Evolutionary conservation across 2,329 filamentous ascomycete genomes (phyloP).

Genomic region (Paraphoma sp.): DNA sequence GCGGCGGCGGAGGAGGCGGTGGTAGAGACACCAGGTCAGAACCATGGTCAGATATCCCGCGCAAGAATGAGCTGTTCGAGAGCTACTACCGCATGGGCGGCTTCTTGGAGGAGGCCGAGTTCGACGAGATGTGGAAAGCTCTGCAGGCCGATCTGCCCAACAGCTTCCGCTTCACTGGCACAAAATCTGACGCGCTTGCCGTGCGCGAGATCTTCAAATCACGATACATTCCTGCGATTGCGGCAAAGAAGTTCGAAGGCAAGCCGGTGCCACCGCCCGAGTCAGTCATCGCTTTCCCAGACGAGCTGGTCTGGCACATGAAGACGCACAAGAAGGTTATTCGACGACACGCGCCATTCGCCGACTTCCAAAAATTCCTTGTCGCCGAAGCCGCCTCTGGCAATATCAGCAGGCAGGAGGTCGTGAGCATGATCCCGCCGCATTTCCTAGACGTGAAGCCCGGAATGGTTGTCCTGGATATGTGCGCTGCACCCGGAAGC

Average conservation of each 20-base stretch:
- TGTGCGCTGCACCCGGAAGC: conserved; percentile 96
- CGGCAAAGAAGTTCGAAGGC: conserved; percentile 82
- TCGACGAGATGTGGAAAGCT: conserved; percentile 80
- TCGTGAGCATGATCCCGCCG: conserved; percentile 98
- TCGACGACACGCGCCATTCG: conserved; percentile 90
- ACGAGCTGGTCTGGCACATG: conserved; percentile 96
- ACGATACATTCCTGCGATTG: conserved; percentile 89
- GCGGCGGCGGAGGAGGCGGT: conserved; percentile 36
- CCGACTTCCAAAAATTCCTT: conserved; percentile 95
- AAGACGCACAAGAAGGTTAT: conserved; percentile 96
- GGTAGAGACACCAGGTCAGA: conserved; percentile 39
- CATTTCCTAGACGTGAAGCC: conserved; percentile 89
- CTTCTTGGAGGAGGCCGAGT: conserved; percentile 79
- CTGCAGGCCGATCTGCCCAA: conserved; percentile 88
- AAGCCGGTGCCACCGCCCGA: conserved; percentile 80
- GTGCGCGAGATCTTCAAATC: conserved; percentile 89
- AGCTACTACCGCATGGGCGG: conserved; percentile 77
- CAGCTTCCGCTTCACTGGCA: conserved; percentile 97
- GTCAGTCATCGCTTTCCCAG: conserved; percentile 90
- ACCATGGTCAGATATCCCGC: conserved; percentile 65
- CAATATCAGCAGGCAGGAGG: conserved; percentile 96
- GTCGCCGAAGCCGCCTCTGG: conserved; percentile 97
- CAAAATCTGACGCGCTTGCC: conserved; percentile 90
- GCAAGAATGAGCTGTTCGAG: conserved; percentile 85
- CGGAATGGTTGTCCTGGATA: conserved; percentile 90